A percentile compares a stretch with the other conserved stretches of the same genome.
Evolutionary conservation across 352 stramenopile genomes (phyloP).

Genomic region (Pythium rhizo-oryzae): DNA sequence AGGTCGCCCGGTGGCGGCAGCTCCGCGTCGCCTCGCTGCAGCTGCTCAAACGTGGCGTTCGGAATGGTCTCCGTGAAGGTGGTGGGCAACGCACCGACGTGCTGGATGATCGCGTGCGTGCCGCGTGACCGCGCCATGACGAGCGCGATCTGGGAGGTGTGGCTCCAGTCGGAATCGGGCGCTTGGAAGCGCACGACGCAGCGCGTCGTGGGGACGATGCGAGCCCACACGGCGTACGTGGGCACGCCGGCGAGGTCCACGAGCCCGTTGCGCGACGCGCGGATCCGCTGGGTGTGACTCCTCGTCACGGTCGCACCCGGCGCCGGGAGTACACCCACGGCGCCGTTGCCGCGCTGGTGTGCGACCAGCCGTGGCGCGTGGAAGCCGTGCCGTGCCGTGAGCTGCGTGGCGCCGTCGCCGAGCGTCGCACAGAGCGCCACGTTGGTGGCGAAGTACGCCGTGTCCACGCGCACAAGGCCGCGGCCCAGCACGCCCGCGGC

Average conservation of each 20-base stretch:
- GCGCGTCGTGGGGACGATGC: neutral
- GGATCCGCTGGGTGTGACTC: neutral
- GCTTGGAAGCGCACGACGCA: neutral
- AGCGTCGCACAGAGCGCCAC: neutral
- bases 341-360: neutral
- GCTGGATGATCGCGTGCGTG: neutral
- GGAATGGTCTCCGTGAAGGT: neutral
- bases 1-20: no score
- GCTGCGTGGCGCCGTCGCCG: neutral
- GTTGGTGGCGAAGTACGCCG: neutral
- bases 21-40: neutral
- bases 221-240: neutral
- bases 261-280: neutral
- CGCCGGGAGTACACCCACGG: neutral
- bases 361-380: neutral
- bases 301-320: neutral
- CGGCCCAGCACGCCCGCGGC: neutral
- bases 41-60: neutral
- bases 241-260: neutral
- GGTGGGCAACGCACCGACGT: neutral
- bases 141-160: neutral
- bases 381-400: neutral
- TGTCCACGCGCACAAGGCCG: neutral
- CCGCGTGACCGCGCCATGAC: neutral
- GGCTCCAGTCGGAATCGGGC: neutral